Evolutionary conservation across 768 basidiomycete species (phyloP), one percentile per base, ranked within the genome.

Genomic region (Lanmaoa pseudosensibilis): DNA sequence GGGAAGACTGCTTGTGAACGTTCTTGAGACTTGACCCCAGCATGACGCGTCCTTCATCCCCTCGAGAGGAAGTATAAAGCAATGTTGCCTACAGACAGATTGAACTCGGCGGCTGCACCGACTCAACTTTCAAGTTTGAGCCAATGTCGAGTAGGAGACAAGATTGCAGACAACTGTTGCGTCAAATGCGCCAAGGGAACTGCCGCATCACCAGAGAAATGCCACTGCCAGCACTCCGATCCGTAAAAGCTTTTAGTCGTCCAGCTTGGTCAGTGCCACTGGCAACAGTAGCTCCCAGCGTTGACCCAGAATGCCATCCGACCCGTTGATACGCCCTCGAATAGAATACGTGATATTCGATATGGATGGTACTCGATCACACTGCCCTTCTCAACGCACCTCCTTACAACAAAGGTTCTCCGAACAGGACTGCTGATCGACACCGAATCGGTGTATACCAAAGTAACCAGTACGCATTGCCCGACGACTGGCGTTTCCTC

Each of bases 361-460:
- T 62, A 81, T 89, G 83, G 87, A 89, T 63, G 88, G 87, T 80
- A 69, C 60, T 56, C 41, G 47, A 52, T 44, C 34, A 10, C 34
- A 10, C n/a, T 48, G 3, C 27, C 33, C 16, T 15, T 32, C 11
- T 41, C 54, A 11, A 41, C 19, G 10, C 25, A 2, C 34, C 7
- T 19, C 45, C 43, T 53, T 8, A 46, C 41, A 39, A 56, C 57
- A 21, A 48, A 46, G 25, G 50, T 54, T 32, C 46, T 46, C 21
- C 40, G 36, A 25, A 61, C 65, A 89, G 87, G 89, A 40, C 71
- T 90, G 33, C 78, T 91, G 76, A 85, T 92, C 61, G 86, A 91
- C 69, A 86, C 89, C 5, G 90, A 92, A 66, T 75, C 74, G 50
- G 79, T 93, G 32, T 92, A 91, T 70, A 88, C 88, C 39, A 76